A percentile compares a stretch with the other conserved stretches of the same genome.
These are phyloP conservation scores for Phaeophleospora eucalypticola DNA, from an alignment of 2,329 filamentous ascomycete genomes.

Conservation along the genomic window DNA sequence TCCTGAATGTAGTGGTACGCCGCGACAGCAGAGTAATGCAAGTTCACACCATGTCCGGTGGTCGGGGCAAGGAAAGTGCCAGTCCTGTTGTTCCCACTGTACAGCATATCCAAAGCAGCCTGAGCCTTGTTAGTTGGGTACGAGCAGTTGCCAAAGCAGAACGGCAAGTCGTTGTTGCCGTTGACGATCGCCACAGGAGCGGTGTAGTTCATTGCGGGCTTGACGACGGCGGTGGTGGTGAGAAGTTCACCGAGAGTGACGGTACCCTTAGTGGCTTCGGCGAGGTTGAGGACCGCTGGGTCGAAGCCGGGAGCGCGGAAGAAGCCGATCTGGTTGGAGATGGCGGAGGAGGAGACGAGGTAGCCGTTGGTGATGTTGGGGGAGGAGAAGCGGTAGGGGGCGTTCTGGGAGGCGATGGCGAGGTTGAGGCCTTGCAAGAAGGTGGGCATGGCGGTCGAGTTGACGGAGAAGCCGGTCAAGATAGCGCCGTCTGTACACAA, in stretches of 20 bases:
- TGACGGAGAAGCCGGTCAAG: slow-evolving; percentile 36
- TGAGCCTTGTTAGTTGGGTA: slow-evolving; percentile 24
- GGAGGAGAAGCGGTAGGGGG: slow-evolving; percentile 29
- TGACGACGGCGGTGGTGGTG: slow-evolving; percentile 16
- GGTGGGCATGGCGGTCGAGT: slow-evolving; percentile 20
- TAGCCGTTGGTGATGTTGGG: slow-evolving; percentile 27
- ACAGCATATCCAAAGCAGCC: slow-evolving; percentile 20
- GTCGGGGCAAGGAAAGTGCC: slow-evolving; percentile 23
- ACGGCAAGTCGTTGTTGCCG: slow-evolving; percentile 29
- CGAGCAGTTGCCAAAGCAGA: slow-evolving; percentile 32
- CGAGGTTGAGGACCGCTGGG: slow-evolving; percentile 23
- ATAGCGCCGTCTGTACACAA: slow-evolving; percentile 31
- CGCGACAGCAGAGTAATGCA: slow-evolving; percentile 29
- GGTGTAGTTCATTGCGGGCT: slow-evolving; percentile 21
- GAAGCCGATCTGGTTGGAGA: slow-evolving; percentile 31
- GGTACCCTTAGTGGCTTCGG: slow-evolving; percentile 28
- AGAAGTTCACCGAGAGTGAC: slow-evolving; percentile 34
- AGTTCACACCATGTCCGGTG: slow-evolving; percentile 31
- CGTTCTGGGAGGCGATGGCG: slow-evolving; percentile 27
- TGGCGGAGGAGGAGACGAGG: slow-evolving; percentile 23
- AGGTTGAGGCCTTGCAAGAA: slow-evolving; percentile 28
- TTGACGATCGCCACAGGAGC: slow-evolving; percentile 30
- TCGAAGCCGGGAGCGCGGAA: slow-evolving; percentile 30
- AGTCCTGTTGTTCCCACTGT: slow-evolving; percentile 18
- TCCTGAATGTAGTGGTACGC: slow-evolving; percentile 28